Conservation (phyloP, 139 green algal genomes). For the Choricystis sp. region DNA sequence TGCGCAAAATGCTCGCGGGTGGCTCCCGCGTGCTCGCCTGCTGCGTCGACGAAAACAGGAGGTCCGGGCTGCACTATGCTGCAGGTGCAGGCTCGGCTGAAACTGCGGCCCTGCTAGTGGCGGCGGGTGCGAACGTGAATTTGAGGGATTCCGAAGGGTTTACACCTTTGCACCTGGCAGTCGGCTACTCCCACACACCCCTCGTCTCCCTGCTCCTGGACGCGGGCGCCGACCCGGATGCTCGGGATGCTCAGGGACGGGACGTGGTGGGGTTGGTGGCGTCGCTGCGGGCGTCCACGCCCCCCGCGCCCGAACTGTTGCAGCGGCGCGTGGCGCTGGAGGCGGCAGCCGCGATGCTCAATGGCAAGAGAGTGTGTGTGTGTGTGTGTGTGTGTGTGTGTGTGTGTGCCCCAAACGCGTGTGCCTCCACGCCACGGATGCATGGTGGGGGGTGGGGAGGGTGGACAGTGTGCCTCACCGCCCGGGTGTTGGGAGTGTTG, state of each 20-base stretch:
- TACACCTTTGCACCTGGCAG: slow-evolving; percentile 71
- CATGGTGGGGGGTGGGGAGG: no score
- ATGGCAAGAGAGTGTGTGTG: slow-evolving; percentile 6
- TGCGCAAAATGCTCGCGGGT: slow-evolving; percentile 39
- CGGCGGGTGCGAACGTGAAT: slow-evolving; percentile 54
- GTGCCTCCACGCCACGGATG: no score
- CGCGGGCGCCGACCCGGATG: slow-evolving; percentile 41
- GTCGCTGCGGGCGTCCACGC: slow-evolving; percentile 37
- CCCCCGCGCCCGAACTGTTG: slow-evolving; percentile 26
- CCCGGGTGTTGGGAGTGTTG: no score
- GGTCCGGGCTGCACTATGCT: slow-evolving; percentile 71
- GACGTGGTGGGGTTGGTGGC: slow-evolving; percentile 53
- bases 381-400: background rate
- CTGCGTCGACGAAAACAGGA: slow-evolving; percentile 51
- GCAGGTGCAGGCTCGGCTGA: slow-evolving; percentile 41
- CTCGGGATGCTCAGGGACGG: slow-evolving; percentile 22
- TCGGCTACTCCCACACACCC: slow-evolving; percentile 49
- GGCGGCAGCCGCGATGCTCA: slow-evolving; percentile 43
- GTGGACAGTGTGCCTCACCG: no score
- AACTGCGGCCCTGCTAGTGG: slow-evolving; percentile 34
- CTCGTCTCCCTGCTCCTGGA: slow-evolving; percentile 42
- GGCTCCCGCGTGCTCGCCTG: slow-evolving; percentile 36
- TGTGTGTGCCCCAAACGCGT: no score
- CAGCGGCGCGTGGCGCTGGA: slow-evolving; percentile 52
- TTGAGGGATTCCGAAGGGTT: slow-evolving; percentile 66